Conservation (phyloP, 768 basidiomycete species). For the Rossbeevera mucosa region DNA sequence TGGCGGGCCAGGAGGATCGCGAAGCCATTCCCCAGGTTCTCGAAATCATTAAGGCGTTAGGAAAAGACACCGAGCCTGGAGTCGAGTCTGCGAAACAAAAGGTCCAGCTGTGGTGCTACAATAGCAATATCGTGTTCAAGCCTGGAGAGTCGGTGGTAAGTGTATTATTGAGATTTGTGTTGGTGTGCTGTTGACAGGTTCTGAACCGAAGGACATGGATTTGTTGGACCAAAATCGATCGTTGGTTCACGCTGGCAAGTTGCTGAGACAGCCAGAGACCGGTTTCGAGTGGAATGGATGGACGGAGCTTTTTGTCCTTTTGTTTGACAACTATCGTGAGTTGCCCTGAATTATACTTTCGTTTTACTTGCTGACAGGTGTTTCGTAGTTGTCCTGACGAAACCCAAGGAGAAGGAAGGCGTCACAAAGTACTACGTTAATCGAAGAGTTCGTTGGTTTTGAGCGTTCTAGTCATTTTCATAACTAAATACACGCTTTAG, state of each 20-base stretch:
- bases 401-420: slow-evolving; percentile 74
- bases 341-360: neutral
- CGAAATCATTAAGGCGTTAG: slow-evolving; percentile 80
- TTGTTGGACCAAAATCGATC: slow-evolving; percentile 78
- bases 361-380: slow-evolving; percentile 9
- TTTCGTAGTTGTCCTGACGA: slow-evolving; percentile 79
- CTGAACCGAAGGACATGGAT: slow-evolving; percentile 71
- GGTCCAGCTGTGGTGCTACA: slow-evolving; percentile 86
- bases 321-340: slow-evolving; percentile 95
- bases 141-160: slow-evolving; percentile 64
- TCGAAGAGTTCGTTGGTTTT: slow-evolving; percentile 53
- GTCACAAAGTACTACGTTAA: slow-evolving; percentile 74
- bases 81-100: slow-evolving; percentile 82
- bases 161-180: neutral
- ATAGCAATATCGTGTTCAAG: slow-evolving; percentile 76
- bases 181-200: neutral
- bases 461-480: neutral
- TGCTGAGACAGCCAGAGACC: slow-evolving; percentile 83
- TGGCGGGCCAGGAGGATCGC: slow-evolving; percentile 71
- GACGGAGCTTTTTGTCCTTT: slow-evolving; percentile 83
- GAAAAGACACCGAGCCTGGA: slow-evolving; percentile 84
- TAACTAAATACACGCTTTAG: slow-evolving; percentile 34
- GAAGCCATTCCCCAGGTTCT: slow-evolving; percentile 81
- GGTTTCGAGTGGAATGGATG: slow-evolving; percentile 87
- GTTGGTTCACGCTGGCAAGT: slow-evolving; percentile 76